Base-by-base conservation (phyloP, 2,329 filamentous ascomycete genomes). In the Paradendryphiella salina region DNA sequence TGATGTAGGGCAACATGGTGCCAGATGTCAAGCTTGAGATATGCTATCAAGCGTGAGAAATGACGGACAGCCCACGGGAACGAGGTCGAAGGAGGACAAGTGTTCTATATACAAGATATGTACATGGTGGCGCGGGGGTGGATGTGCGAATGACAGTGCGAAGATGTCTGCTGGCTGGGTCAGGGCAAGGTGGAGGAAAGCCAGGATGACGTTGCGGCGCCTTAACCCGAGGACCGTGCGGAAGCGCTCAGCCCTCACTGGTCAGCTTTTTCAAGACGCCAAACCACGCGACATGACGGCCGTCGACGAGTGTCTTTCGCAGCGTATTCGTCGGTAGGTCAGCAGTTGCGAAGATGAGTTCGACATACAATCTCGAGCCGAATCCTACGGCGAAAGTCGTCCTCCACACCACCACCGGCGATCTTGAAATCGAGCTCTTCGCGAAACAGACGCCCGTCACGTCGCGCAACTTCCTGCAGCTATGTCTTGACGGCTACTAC, bases 401-500 rank as follows among this genome's bases (percentile, higher is more conserved):
- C 60, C 81, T 99, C 34, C 87, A 95, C 74, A 99, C 94, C 8
- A 96, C 90, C 5, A 80, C 87, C 37, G 94, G 94, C 73, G 92
- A 96, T 67, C 82, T 99, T 50, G 86, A 89, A 31, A 83, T 99
- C 74, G 90, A 96, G 74, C 85, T 99, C 50, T 99, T 96, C 79
- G 92, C 92, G 14, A 94, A 94, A 70, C 94, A 99, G 75, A 88
- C 90, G 0, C 94, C 94, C 7, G 80, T 96, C 56, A 88, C 94
- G 20, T 91, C 87, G 69, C 90, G 93, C 63, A 97, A 96, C 77
- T 99, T 99, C 75, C 82, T 99, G 31, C 94, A 99, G 73, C 87
- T 92, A 67, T 94, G 90, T 70, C 83, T 96, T 61, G 92, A 99
- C 71, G 91, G 91, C 62, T 97, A 97, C 79, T 99, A 97, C 78